Evolutionary conservation across 2,329 filamentous ascomycete species (phyloP), one percentile per base, ranked within the genome.

Genomic region (Knufia fluminis): DNA sequence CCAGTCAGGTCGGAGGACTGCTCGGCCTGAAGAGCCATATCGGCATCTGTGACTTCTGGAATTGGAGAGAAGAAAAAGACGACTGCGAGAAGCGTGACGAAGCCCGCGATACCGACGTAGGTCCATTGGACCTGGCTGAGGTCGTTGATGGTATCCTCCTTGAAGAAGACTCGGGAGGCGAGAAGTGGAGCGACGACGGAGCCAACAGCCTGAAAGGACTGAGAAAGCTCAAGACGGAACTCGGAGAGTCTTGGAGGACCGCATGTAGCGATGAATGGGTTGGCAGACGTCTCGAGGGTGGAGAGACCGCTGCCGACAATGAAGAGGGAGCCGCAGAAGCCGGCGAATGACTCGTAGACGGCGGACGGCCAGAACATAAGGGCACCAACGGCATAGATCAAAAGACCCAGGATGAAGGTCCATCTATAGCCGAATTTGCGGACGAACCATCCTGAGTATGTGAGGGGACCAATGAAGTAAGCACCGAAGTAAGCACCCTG

Each of bases 331-430:
- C 57, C 78, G 59, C 83, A 87, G 68, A 89, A 90, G 7, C 85
- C 86, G 22, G 74, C 78, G 60, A 89, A 90, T 14, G 79, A 85
- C 39, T 76, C 75, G 52, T 87, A 76, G 8, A 90, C 78, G 6
- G 83, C 84, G 1, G 82, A 84, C 0, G 86, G 86, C 86, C 86
- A 92, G 68, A 91, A 90, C 68, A 89, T 87, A 55, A 91, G 79
- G 31, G 85, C 86, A 1, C 83, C 84, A 3, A 79, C 72, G 1
- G 83, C 80, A 64, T 87, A 86, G 39, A 88, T 73, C 50, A 68
- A 72, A 4, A 89, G 72, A 32, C 85, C 86, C 23, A 82, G 73
- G 52, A 92, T 90, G 58, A 92, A 90, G 0, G 85, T 87, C 36
- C 80, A 80, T 57, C 87, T 85, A 48, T 59, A 59, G 2, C 87